Evolutionary conservation across 495 filamentous ascomycete genomes (phyloP), one percentile per base, ranked within the genome.

Genomic region (Tuber calosporum): DNA sequence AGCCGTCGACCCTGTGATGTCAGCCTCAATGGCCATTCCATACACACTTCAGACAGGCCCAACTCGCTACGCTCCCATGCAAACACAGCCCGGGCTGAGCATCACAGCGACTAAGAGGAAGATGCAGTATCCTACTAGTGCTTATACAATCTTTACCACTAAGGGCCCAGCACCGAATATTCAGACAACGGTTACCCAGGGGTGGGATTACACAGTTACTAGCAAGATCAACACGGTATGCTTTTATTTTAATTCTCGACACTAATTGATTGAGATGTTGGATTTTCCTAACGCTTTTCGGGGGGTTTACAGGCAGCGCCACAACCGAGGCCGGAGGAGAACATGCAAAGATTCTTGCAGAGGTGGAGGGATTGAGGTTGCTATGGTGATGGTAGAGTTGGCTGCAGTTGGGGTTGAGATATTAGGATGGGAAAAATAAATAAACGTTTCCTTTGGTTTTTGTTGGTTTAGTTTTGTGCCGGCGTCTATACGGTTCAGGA

Each of bases 21-120:
- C 26, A 11, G 81, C 76, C 20, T 72, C 78, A 36, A 88, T 85
- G 69, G 85, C 81, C 1, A 84, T 90, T 36, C 86, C 88, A 1
- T 93, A 90, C 78, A 85, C 84, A 11, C 74, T 85, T 73, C 91
- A 93, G 79, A 87, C 85, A 13, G 91, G 91, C 7, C 74, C 83
- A 45, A 91, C 86, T 6, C 86, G 86, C 81, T 93, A 90, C 82
- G 91, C 91, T 38, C 91, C 90, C 1, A 90, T 92, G 90, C 89
- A 90, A 72, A 87, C 86, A 69, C 84, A 87, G 45, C 90, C 91
- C 20, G 86, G 86, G 17, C 89, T 86, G 26, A 88, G 87, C 67
- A 92, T 93, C 71, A 89, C 87, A 30, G 86, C 85, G 20, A 83
- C 81, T 22, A 85, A 87, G 72, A 84, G 83, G 2, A 87, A 83